Conservation (phyloP, 129 eudicot genomes). For the Artemisia argyi region DNA sequence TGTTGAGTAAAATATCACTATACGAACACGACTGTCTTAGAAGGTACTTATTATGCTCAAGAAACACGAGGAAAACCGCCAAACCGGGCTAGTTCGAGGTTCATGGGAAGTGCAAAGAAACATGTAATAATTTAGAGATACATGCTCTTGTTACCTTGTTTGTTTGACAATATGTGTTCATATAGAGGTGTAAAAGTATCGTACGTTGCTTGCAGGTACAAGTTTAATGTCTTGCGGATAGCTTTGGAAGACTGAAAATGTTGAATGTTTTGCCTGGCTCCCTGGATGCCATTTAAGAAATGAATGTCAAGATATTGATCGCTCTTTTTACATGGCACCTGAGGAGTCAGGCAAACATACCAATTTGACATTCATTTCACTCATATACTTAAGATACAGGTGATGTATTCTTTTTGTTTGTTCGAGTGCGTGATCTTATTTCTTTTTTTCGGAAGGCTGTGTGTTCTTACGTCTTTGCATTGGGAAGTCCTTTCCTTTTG, state of each 20-base stretch:
- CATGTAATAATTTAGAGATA: neutral
- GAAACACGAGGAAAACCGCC: no score
- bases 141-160: neutral
- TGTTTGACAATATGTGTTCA: neutral
- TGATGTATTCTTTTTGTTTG: neutral
- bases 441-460: no score
- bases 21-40: neutral
- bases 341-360: constrained; percentile 44
- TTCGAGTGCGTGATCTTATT: no score
- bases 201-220: constrained; percentile 17
- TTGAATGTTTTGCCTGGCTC: constrained; percentile 45
- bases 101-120: neutral
- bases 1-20: neutral
- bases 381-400: neutral
- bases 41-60: neutral
- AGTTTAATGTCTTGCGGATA: neutral
- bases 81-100: neutral
- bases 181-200: neutral
- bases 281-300: constrained; percentile 48
- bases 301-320: constrained; percentile 19
- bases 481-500: no score
- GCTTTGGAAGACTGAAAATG: neutral
- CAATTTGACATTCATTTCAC: constrained; percentile 1
- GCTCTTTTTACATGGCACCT: constrained; percentile 39
- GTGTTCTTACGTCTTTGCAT: neutral